Evolutionary conservation across 495 filamentous ascomycete species (phyloP), one percentile per base, ranked within the genome.

Genomic region (Pyronema domesticum): DNA sequence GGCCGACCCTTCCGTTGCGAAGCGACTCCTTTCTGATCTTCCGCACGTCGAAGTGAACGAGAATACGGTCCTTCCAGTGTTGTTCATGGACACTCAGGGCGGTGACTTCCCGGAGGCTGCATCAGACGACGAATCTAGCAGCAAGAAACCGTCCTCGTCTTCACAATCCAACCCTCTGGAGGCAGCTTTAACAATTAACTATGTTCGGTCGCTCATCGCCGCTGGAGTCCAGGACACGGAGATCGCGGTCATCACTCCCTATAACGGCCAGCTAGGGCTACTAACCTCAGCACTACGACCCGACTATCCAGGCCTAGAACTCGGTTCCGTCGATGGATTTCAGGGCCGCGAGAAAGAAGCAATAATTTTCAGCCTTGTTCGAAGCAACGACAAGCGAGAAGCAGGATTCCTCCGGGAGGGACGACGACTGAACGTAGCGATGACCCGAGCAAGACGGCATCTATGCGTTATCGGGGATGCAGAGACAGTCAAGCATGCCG

Each of bases 271-370:
- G 74, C 73, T 95, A 7, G 79, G 82, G 1, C 69, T 94, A 0
- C 71, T 98, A 50, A 76, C 86, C 2, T 75, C 79, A 40, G 66
- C 74, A 55, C 73, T 98, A 14, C 86, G 89, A 55, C 83, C 89
- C 51, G 71, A 72, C 43, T 94, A 83, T 58, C 82, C 81, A 0
- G 87, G 80, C 3, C 77, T 99, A 11, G 91, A 99, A 66, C 70
- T 96, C 14, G 91, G 91, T 23, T 94, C 84, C 60, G 86, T 99
- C 3, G 91, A 99, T 69, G 89, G 88, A 6, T 99, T 99, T 66
- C 91, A 99, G 66, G 91, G 91, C 37, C 76, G 91, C 10, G 91
- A 99, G 69, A 98, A 99, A 68, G 91, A 99, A 66, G 91, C 84
- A 2, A 82, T 99, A 37, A 77, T 99, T 35, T 79, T 99, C 14